These are phyloP conservation scores for Fusarium coffeatum DNA, from an alignment of 2,329 filamentous ascomycete species.

Conservation along the genomic window DNA sequence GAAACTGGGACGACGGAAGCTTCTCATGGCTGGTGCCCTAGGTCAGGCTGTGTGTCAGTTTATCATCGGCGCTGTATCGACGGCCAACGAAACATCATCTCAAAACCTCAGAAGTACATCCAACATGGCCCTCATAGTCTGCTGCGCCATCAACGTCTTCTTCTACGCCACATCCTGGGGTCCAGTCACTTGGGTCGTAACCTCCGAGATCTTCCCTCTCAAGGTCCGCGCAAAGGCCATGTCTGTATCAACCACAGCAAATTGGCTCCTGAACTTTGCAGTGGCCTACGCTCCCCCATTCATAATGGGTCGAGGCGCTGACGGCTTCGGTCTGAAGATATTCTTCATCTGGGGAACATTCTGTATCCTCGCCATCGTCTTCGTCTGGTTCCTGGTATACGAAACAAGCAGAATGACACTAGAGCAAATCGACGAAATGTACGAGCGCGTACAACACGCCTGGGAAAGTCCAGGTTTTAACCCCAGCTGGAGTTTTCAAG, in stretches of 20 bases:
- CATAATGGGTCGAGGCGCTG: conserved; percentile 74
- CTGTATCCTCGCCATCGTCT: conserved; percentile 76
- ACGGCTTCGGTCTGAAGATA: conserved; percentile 76
- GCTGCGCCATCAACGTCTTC: conserved; percentile 77
- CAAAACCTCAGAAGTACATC: conserved; percentile 57
- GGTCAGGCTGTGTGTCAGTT: conserved; percentile 78
- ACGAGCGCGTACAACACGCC: conserved; percentile 75
- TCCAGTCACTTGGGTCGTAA: conserved; percentile 80
- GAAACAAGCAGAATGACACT: conserved; percentile 81
- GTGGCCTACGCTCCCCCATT: conserved; percentile 89
- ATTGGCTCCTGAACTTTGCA: conserved; percentile 83
- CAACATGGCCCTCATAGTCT: conserved; percentile 71
- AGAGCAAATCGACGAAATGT: conserved; percentile 83
- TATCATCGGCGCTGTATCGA: conserved; percentile 71
- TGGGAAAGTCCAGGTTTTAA: conserved; percentile 77
- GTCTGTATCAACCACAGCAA: conserved; percentile 79
- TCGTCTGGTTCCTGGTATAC: conserved; percentile 80
- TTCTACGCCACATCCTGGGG: conserved; percentile 85
- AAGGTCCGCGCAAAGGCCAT: conserved; percentile 79
- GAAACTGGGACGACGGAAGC: conserved; percentile 76
- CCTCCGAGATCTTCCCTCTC: conserved; percentile 75
- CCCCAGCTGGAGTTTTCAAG: conserved; percentile 77
- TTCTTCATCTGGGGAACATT: conserved; percentile 87
- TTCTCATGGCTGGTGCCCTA: conserved; percentile 78
- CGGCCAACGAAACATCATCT: conserved; percentile 50